Evolutionary conservation across 768 basidiomycete species (phyloP).

Genomic region (Austroboletus eburneus): DNA sequence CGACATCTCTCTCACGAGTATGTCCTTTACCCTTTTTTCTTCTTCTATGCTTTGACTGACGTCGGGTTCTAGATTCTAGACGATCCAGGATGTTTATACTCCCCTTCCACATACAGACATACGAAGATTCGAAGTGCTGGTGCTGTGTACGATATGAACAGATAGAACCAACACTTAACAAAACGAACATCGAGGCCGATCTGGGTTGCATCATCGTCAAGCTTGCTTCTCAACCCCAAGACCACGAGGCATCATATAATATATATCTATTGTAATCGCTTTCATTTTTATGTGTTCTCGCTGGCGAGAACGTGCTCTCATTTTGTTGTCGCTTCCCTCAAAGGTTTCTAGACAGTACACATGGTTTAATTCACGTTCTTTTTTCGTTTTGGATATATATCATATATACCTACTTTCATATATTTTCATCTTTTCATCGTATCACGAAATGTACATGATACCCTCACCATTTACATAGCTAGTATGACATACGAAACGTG

Average conservation of each 20-base stretch:
- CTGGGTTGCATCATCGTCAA: background rate
- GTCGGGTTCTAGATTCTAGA: conserved; percentile 11
- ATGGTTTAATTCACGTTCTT: conserved; percentile 24
- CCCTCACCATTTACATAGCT: background rate
- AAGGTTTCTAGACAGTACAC: conserved; percentile 7
- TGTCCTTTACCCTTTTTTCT: too few species aligned
- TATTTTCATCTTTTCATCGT: conserved; percentile 1
- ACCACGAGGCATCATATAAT: background rate
- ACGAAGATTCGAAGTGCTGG: conserved; percentile 6
- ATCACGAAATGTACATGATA: conserved; percentile 2
- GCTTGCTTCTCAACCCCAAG: too few species aligned
- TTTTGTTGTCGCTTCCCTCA: background rate
- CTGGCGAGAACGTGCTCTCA: conserved; percentile 2
- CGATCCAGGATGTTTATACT: background rate
- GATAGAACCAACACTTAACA: background rate
- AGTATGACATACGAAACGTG: too few species aligned
- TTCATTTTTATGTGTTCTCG: conserved; percentile 3
- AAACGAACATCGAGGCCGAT: background rate
- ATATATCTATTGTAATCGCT: conserved; percentile 1
- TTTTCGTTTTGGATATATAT: conserved; percentile 8
- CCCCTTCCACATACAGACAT: too few species aligned
- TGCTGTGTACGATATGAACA: conserved; percentile 23
- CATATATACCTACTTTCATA: background rate
- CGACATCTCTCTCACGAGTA: too few species aligned
- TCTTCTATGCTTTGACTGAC: background rate